Conservation (phyloP, 345 rosid genomes). For the Aquilaria malaccensis region DNA sequence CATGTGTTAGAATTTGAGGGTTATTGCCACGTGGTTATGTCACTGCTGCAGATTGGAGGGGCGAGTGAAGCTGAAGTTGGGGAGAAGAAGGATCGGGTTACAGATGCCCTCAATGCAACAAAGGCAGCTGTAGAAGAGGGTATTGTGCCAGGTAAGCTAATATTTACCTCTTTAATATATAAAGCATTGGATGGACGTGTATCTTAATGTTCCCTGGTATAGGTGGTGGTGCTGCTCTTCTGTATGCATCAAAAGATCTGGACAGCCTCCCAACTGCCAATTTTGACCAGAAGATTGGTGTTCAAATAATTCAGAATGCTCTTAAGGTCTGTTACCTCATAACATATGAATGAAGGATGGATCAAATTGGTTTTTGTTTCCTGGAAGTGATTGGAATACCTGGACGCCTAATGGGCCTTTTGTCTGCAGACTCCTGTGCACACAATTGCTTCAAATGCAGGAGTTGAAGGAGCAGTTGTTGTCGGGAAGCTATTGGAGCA, state of each 20-base stretch:
- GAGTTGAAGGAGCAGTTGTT: constrained; percentile 40
- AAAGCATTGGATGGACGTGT: neutral
- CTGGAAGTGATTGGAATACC: neutral
- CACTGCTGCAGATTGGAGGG: constrained; percentile 23
- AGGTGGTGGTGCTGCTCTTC: constrained; percentile 28
- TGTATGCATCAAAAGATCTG: constrained; percentile 26
- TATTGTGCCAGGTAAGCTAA: constrained; percentile 23
- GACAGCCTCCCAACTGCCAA: constrained; percentile 20
- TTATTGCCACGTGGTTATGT: neutral
- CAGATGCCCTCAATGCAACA: constrained; percentile 26
- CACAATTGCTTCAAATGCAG: constrained; percentile 32
- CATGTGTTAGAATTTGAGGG: neutral
- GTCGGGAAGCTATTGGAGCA: constrained; percentile 41
- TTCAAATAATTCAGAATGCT: constrained; percentile 27
- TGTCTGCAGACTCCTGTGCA: constrained; percentile 29
- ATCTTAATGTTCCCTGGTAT: neutral
- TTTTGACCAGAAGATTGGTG: constrained; percentile 25
- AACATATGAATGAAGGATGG: neutral
- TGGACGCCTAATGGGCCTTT: neutral
- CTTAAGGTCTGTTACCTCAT: constrained; percentile 15
- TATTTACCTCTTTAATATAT: neutral
- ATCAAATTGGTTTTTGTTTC: neutral
- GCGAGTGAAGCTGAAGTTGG: constrained; percentile 27
- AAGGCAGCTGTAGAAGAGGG: constrained; percentile 28
- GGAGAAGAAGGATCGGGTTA: constrained; percentile 26